A percentile compares a stretch with the other conserved stretches of the same genome.
Evolutionary conservation across 306 rosid species (phyloP).

Genomic region (Sphenostylis stenocarpa): DNA sequence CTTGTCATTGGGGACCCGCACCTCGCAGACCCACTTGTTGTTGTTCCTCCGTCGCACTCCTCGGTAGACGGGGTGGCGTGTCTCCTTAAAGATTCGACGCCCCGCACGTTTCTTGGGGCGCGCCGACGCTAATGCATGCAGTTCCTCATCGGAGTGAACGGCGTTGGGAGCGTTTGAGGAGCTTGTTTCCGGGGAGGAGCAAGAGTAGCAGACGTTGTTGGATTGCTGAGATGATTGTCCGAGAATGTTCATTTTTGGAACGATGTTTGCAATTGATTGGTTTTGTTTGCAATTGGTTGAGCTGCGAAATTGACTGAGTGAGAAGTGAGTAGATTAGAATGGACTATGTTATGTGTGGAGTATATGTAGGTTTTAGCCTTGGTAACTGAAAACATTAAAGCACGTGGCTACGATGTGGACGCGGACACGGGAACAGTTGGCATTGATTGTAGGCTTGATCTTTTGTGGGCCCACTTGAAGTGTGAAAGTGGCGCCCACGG

Average conservation of each 20-base stretch:
- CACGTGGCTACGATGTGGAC: constrained; percentile 49
- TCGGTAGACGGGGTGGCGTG: constrained; percentile 78
- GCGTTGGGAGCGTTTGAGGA: neutral
- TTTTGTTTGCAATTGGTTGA: neutral
- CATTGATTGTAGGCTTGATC: neutral
- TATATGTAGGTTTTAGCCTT: neutral
- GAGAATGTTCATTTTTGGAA: constrained; percentile 26
- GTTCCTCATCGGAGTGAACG: constrained; percentile 37
- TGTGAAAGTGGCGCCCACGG: constrained; percentile 25
- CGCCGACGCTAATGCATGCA: constrained; percentile 52
- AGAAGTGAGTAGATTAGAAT: neutral
- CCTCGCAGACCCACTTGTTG: constrained; percentile 83
- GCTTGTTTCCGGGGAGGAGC: constrained; percentile 22
- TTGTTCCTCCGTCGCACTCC: constrained; percentile 74
- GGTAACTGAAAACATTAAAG: neutral
- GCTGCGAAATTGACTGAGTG: neutral
- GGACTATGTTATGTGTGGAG: neutral
- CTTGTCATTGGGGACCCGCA: constrained; percentile 67
- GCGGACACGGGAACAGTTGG: constrained; percentile 39
- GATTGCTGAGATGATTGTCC: neutral
- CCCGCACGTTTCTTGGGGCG: constrained; percentile 77
- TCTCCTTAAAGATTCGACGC: constrained; percentile 68
- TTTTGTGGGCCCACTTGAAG: neutral
- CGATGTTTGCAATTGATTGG: too few species aligned
- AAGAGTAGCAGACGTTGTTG: neutral